Evolutionary conservation across 805 yeast genomes (phyloP), one percentile per base, ranked within the genome.

Genomic region (Blastobotrys robertii): DNA sequence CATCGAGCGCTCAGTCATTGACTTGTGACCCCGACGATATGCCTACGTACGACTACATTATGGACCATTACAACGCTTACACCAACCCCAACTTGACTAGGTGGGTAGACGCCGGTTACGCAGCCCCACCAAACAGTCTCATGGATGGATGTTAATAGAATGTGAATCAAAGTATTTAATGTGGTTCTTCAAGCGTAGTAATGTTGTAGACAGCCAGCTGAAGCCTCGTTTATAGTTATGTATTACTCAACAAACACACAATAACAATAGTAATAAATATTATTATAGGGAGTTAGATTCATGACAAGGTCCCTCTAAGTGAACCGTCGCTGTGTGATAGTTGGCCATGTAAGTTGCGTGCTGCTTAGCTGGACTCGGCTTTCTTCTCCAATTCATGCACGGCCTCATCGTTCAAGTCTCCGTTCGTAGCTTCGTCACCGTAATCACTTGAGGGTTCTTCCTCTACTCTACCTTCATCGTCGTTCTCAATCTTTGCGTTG

Each of bases 11-110:
- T 8, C 62, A 70, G 28, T 73, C 75, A 38, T 43, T 81, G 15
- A 81, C 92, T 0, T 90, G 97, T 66, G 97, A 88, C 58, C 97
- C 98, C 0, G 65, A 54, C 0, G 94, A 76, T 56, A 78, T 71
- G 57, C 97, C 97, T 42, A 92, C 97, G 0, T 68, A 69, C 49
- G 87, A 84, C 55, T 90, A 90, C 67, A 90, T 90, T 52, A 62
- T 76, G 39, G 56, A 59, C 28, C 97, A 90, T 61, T 58, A 66
- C 42, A 68, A 68, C 38, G 92, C 94, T 1, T 90, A 90, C 59
- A 46, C 59, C 35, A 75, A 85, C 60, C 58, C 68, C 38, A 90
- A 90, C 63, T 50, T 71, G 41, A 90, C 97, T 0, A 49, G 65
- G 8, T 90, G 95, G 95, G 70, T 65, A 31, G 65, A 51, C 8